Evolutionary conservation across 495 filamentous ascomycete genomes (phyloP).

Genomic region (Penicillium crystallinum): DNA sequence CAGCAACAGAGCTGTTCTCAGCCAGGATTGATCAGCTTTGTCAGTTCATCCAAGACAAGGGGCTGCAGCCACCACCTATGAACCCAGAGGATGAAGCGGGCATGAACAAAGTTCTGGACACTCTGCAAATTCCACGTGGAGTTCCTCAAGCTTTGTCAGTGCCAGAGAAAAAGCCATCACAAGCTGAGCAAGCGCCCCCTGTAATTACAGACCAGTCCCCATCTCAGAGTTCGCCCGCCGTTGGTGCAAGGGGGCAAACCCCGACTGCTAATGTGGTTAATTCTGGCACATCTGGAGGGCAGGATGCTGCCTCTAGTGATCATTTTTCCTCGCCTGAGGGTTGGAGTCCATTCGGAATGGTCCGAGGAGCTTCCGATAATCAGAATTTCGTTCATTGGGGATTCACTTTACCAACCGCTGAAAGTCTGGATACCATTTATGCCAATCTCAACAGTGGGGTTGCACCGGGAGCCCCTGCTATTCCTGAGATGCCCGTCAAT

Average conservation of each 20-base stretch:
- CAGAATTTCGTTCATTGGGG: conserved; percentile 34
- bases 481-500: conserved; percentile 15
- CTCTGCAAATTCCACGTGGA: conserved; percentile 38
- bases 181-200: neutral
- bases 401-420: conserved; percentile 40
- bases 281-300: conserved; percentile 10
- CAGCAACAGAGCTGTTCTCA: conserved; percentile 45
- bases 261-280: conserved; percentile 1
- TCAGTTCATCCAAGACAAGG: conserved; percentile 43
- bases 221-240: conserved; percentile 11
- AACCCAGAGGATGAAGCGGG: conserved; percentile 41
- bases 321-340: conserved; percentile 15
- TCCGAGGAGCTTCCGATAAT: conserved; percentile 15
- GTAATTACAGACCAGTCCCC: conserved; percentile 10
- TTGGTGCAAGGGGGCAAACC: conserved; percentile 12
- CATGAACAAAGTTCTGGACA: conserved; percentile 42
- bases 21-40: conserved; percentile 42
- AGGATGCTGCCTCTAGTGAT: conserved; percentile 12
- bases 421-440: conserved; percentile 39
- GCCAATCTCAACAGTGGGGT: conserved; percentile 28
- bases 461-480: neutral
- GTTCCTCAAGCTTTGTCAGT: conserved; percentile 8
- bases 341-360: conserved; percentile 23
- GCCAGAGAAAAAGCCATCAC: neutral
- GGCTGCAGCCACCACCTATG: conserved; percentile 39